Percentiles rank a stretch among this genome's conserved stretches.
phyloP scores from a whole-genome alignment of 495 filamentous ascomycete species.

The Rostrohypoxylon terebratum region DNA sequence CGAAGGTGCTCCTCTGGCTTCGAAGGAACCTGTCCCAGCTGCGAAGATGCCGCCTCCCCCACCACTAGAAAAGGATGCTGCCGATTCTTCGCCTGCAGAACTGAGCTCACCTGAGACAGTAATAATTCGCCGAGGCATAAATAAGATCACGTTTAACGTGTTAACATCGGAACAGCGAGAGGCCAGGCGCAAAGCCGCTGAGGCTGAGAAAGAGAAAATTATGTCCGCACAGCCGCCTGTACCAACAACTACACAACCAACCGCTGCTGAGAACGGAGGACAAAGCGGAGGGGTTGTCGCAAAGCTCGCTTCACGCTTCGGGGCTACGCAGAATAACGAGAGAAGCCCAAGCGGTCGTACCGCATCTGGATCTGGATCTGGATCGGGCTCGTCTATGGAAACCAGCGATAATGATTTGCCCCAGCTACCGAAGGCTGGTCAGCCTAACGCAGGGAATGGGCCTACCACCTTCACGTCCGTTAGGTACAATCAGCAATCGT shows the following conservation, averaged over 20 bases:
- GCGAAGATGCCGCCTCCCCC: background rate
- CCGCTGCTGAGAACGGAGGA: conserved; percentile 20
- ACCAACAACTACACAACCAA: background rate
- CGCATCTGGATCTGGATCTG: conserved; percentile 16
- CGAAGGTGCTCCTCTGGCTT: conserved; percentile 42
- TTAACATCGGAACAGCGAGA: conserved; percentile 78
- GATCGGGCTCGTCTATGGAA: conserved; percentile 4
- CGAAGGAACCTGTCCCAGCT: background rate
- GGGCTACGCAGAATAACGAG: background rate
- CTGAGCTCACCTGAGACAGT: conserved; percentile 63
- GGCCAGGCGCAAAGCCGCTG: conserved; percentile 56
- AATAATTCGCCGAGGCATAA: conserved; percentile 72
- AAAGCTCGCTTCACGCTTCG: background rate
- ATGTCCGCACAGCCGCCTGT: background rate
- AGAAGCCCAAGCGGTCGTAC: conserved; percentile 15
- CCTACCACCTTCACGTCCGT: conserved; percentile 37
- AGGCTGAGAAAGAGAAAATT: conserved; percentile 33
- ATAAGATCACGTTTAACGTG: conserved; percentile 80
- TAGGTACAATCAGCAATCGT: conserved; percentile 23
- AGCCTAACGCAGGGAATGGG: conserved; percentile 11
- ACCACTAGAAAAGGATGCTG: conserved; percentile 12
- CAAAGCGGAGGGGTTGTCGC: background rate
- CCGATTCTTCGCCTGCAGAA: background rate
- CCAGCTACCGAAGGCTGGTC: conserved; percentile 23
- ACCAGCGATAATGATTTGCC: background rate